phyloP scores from a whole-genome alignment of 139 green algal species.

The Micractinium conductrix region DNA sequence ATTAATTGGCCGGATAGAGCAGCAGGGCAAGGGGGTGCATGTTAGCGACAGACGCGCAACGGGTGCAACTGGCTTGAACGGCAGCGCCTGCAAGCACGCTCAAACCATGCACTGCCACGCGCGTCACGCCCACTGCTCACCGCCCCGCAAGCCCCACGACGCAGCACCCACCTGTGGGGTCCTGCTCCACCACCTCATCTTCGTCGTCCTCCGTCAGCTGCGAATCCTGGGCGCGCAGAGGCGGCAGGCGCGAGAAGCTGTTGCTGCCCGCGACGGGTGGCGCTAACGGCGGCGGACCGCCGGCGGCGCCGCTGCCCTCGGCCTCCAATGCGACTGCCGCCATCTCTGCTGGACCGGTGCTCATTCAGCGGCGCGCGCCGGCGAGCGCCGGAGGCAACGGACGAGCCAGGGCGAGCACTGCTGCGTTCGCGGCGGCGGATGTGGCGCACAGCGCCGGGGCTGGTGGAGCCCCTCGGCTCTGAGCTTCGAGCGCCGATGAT shows the following conservation, averaged over 20 bases:
- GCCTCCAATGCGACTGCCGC: constrained; percentile 4
- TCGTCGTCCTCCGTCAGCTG: constrained; percentile 40
- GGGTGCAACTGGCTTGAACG: too few relatives aligned
- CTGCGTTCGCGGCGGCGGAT: too few relatives aligned
- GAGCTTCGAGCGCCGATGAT: background rate
- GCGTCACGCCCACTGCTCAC: too few relatives aligned
- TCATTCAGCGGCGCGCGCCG: too few relatives aligned
- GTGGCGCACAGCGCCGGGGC: background rate
- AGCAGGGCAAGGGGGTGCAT: too few relatives aligned
- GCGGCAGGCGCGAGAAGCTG: constrained; percentile 11
- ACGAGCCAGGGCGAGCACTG: background rate
- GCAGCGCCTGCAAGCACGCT: too few relatives aligned
- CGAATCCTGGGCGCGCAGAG: background rate
- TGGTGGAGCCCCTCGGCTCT: background rate
- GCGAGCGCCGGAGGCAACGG: too few relatives aligned
- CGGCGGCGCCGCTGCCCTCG: constrained; percentile 10
- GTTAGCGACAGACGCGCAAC: too few relatives aligned
- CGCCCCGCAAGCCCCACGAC: too few relatives aligned
- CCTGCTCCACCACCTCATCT: constrained; percentile 46
- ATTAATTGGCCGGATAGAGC: too few relatives aligned
- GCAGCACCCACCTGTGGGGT: constrained; percentile 37
- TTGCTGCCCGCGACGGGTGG: background rate
- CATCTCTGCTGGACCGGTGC: too few relatives aligned
- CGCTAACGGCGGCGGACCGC: background rate
- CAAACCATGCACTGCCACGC: too few relatives aligned